Evolutionary conservation across 192 early-diverging fungal genomes (phyloP), one percentile per base, ranked within the genome.

Genomic region (Phycomyces blakesleeanus): DNA sequence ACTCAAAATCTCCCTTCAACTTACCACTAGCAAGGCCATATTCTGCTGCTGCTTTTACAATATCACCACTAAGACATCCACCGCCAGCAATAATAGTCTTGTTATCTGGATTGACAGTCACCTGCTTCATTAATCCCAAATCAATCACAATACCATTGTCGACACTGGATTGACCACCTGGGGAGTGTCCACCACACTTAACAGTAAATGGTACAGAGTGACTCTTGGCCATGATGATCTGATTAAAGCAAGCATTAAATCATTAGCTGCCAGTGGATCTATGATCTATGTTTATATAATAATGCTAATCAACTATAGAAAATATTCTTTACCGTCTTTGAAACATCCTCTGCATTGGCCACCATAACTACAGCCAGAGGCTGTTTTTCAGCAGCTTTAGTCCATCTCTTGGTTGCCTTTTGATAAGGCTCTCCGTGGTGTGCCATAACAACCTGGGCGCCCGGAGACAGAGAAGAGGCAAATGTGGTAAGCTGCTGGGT

Each of bases 51-150:
- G 67, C 68, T 41, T 54, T 72, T 18, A 58, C 66, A 1, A 73
- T 67, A 42, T 79, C 77, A 7, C 18, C 60, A 67, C 67, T 74
- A 15, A 78, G 63, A 24, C 56, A 79, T 21, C 83, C 83, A 25
- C 74, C 67, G 0, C 61, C 80, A 50, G 76, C 62, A 20, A 76
- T 57, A 21, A 84, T 61, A 1, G 69, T 37, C 24, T 60, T 50
- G 26, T 68, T 57, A 7, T 69, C 72, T 15, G 42, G 38, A 16
- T 74, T 68, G n/a, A 68, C 66, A 44, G 49, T 25, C 3, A 69
- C 67, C 4, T 38, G 27, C 18, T 63, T 55, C 34, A 68, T 55
- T 20, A 62, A 42, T 12, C 56, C 24, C 18, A 74, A n/a, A 49
- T 74, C 66, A 50, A 74, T 55, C 24, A 74, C 55, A 47, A 74